Percentiles rank a stretch among this genome's conserved stretches.
These are phyloP conservation scores for Spiraea crenata DNA, from an alignment of 331 rosid genomes.

Conservation along the genomic window DNA sequence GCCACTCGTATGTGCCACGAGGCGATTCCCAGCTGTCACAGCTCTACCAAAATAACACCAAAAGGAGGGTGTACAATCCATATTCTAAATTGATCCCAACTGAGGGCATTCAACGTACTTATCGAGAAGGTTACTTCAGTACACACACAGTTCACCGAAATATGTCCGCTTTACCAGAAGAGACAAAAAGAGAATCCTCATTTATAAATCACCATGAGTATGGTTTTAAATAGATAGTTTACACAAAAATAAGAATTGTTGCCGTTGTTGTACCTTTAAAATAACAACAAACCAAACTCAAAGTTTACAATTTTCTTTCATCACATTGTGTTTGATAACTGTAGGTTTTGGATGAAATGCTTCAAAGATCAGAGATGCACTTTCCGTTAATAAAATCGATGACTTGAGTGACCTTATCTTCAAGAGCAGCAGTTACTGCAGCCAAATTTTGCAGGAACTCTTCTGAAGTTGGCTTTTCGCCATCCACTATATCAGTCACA, in stretches of 20 bases:
- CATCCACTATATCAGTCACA: conserved; percentile 84
- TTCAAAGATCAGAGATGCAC: conserved; percentile 64
- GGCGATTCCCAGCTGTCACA: too few species aligned
- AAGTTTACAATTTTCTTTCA: not conserved
- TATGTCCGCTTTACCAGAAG: not conserved
- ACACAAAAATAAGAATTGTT: not conserved
- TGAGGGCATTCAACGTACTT: too few species aligned
- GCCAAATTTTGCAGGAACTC: conserved; percentile 90
- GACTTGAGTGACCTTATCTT: conserved; percentile 53
- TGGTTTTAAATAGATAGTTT: not conserved
- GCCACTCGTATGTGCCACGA: too few species aligned
- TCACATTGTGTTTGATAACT: not conserved
- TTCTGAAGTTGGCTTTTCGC: conserved; percentile 88
- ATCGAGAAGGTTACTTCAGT: too few species aligned
- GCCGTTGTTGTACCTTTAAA: conserved; percentile 21
- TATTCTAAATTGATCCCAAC: too few species aligned
- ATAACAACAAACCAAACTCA: conserved; percentile 17
- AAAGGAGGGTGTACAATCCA: too few species aligned
- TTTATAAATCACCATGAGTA: not conserved
- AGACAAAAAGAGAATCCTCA: not conserved
- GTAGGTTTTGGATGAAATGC: conserved; percentile 10
- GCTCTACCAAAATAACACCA: too few species aligned
- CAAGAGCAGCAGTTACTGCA: conserved; percentile 44
- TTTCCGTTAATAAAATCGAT: conserved; percentile 68
- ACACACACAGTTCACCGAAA: not conserved